Conservation (phyloP, 768 basidiomycete species). For the Rubroboletus pulcherrimus region DNA sequence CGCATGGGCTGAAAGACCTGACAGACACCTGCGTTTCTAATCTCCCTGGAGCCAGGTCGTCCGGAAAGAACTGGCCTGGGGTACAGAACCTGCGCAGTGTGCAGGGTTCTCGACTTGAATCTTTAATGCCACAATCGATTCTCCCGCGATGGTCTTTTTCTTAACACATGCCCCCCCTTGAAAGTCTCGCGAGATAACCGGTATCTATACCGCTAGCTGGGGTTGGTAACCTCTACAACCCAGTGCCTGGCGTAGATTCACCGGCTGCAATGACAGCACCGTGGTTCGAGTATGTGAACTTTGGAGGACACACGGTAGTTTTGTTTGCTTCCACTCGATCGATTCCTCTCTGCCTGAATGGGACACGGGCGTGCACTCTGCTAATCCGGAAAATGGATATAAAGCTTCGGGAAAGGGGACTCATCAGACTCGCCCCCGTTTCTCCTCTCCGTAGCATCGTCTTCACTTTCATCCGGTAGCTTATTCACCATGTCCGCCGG, state of each 20-base stretch:
- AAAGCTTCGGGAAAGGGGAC: conserved; percentile 6
- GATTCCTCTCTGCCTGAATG: neutral
- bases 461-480: neutral
- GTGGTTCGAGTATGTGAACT: conserved; percentile 7
- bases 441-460: neutral
- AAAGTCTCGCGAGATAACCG: conserved; percentile 9
- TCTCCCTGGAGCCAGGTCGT: neutral
- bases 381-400: conserved; percentile 8
- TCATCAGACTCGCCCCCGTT: neutral
- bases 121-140: neutral
- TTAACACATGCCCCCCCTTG: neutral
- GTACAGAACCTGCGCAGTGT: neutral
- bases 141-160: conserved; percentile 4
- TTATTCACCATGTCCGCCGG: conserved; percentile 17
- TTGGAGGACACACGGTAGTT: neutral
- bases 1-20: neutral
- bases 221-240: conserved; percentile 1
- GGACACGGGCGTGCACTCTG: neutral
- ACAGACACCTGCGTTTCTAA: neutral
- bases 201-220: conserved; percentile 12
- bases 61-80: neutral
- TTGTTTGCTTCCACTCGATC: conserved; percentile 2
- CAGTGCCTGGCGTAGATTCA: conserved; percentile 8
- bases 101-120: neutral
- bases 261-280: neutral